A percentile compares a stretch with the other conserved stretches of the same genome.
Conservation (phyloP, 306 rosid species). For the Sindora glabra region DNA sequence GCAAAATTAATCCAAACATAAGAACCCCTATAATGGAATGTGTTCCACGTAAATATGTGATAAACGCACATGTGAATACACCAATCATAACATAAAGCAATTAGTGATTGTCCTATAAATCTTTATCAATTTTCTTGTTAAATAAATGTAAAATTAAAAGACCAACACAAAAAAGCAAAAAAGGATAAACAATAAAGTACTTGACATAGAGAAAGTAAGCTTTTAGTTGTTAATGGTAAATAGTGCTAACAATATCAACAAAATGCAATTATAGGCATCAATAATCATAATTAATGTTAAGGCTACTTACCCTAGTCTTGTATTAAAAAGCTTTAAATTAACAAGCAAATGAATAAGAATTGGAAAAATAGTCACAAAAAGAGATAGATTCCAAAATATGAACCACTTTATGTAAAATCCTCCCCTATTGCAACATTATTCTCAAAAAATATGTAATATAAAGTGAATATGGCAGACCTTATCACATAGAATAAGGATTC, state of each 20-base stretch:
- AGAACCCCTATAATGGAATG: conserved; percentile 2
- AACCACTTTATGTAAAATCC: neutral
- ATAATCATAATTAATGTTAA: neutral
- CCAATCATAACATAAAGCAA: neutral
- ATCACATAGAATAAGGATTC: neutral
- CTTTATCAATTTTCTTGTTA: neutral
- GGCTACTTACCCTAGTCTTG: neutral
- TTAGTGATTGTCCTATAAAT: neutral
- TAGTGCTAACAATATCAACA: neutral
- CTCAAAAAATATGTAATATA: neutral
- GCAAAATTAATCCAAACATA: neutral
- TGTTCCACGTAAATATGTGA: neutral
- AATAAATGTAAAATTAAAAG: neutral
- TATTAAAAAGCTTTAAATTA: neutral
- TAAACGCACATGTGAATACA: neutral
- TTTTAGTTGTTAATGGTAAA: neutral
- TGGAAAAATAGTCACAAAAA: neutral
- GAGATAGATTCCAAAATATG: neutral
- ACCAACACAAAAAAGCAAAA: neutral
- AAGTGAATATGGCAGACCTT: neutral
- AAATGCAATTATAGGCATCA: neutral
- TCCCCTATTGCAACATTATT: no score
- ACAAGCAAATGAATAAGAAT: neutral
- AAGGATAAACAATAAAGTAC: neutral
- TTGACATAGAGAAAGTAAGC: neutral